phyloP scores from a whole-genome alignment of 2,329 filamentous ascomycete species.

The Microcera coccophila region DNA sequence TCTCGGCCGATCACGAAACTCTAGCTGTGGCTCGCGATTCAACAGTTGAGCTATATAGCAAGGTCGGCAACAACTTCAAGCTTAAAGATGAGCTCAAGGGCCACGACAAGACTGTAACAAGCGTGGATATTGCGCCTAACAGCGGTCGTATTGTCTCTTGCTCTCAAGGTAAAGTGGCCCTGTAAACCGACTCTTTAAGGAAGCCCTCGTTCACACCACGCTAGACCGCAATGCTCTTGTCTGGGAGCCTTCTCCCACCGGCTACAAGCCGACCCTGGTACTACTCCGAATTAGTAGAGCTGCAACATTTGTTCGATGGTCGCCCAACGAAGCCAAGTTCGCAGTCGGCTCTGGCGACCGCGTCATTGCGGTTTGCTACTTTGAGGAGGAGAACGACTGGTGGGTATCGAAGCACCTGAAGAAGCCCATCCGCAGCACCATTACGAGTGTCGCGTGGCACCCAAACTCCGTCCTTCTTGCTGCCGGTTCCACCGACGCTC shows the following conservation, averaged over 20 bases:
- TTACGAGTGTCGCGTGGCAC: constrained; percentile 94
- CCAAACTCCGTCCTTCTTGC: constrained; percentile 94
- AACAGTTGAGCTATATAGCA: constrained; percentile 81
- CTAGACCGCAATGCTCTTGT: constrained; percentile 94
- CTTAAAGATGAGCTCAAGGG: constrained; percentile 91
- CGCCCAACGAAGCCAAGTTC: constrained; percentile 94
- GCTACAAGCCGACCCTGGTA: constrained; percentile 96
- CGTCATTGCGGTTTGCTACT: constrained; percentile 96
- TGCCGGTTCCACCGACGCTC: constrained; percentile 93
- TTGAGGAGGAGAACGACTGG: constrained; percentile 99
- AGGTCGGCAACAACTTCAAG: constrained; percentile 68
- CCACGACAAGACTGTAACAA: constrained; percentile 94
- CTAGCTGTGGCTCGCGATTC: constrained; percentile 90
- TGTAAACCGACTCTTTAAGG: neutral
- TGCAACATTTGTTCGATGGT: constrained; percentile 96
- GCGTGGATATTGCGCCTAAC: constrained; percentile 88
- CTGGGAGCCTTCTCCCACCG: constrained; percentile 88
- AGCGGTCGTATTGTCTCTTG: constrained; percentile 95
- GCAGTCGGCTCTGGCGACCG: constrained; percentile 94
- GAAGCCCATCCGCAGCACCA: constrained; percentile 96
- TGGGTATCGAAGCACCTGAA: constrained; percentile 99
- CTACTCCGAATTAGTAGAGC: constrained; percentile 95
- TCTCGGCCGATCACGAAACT: constrained; percentile 84
- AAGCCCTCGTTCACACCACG: constrained; percentile 7
- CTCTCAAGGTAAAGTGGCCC: constrained; percentile 70